A percentile compares a stretch with the other conserved stretches of the same genome.
phyloP scores from a whole-genome alignment of 192 early-diverging fungal species.

The Backusella australiensis region DNA sequence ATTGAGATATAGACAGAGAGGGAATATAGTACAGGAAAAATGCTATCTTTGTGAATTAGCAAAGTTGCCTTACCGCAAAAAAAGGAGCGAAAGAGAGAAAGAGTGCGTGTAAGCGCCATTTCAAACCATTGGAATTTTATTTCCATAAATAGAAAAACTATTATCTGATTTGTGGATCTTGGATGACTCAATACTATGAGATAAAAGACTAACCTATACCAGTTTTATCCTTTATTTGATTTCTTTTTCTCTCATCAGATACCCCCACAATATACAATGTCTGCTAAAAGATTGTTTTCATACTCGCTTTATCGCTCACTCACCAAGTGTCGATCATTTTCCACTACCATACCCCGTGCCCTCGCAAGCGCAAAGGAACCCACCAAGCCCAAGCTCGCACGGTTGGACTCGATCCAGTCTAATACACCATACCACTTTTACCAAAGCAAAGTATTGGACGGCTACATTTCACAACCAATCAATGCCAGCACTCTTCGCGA shows the following conservation, averaged over 20 bases:
- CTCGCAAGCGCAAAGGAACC: background rate
- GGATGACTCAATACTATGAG: background rate
- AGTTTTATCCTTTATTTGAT: background rate
- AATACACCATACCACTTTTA: constrained; percentile 77
- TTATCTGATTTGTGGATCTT: constrained; percentile 7
- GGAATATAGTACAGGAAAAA: no score
- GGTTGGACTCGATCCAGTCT: constrained; percentile 10
- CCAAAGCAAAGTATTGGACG: constrained; percentile 86
- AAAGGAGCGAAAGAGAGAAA: background rate
- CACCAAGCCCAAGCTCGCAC: background rate
- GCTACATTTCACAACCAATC: constrained; percentile 74
- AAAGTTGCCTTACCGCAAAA: background rate
- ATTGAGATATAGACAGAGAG: no score
- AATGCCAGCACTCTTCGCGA: constrained; percentile 87
- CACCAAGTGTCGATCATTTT: background rate
- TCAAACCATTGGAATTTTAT: background rate
- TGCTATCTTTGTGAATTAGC: background rate
- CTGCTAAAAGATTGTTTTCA: background rate
- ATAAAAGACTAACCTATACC: background rate
- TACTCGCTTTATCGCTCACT: background rate
- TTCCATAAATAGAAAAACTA: background rate
- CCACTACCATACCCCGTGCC: background rate
- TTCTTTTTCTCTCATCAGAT: background rate
- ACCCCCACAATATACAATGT: background rate
- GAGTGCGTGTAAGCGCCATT: background rate